Base-by-base conservation (phyloP, 331 rosid genomes). In the Stylosanthes scabra region DNA sequence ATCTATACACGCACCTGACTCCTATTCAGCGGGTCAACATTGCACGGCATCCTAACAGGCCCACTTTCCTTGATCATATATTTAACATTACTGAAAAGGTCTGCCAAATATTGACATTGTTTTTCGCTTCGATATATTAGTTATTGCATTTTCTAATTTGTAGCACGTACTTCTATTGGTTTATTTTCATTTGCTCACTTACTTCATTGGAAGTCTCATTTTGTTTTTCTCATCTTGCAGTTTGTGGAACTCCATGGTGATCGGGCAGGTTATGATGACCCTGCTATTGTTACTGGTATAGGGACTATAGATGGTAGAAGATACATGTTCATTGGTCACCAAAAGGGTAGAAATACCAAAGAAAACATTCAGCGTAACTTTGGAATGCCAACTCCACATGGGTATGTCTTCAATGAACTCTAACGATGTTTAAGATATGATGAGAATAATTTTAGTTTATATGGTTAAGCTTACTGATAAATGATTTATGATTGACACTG, bases 381-480 rank as follows among this genome's bases (percentile, higher is more conserved):
- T 72, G 99, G 97, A 70, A 94, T 94, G 99, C 97, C 99, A 65
- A 94, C 99, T 57, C 99, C 99, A 11, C 99, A 94, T 77, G 99
- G 99, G 99, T 90, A 89, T 63, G 92, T 66, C 57, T 58, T 28
- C 76, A 54, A 13, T 63, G 59, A 63, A 80, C 54, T 37, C 59
- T 46, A 28, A 46, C 72, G 64, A 25, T 77, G 45, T 63, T 54
- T 74, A 27, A 71, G 41, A 65, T 79, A 60, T 58, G 62, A 74
- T 74, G 12, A 7, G 42, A 59, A 61, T 41, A 42, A 6, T 29
- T 28, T 50, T 62, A 31, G 63, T 31, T 71, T 58, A n/a, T 54
- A 29, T 42, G 71, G 11, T 52, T 62, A 68, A 52, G 65, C 74
- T 74, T 46, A 42, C 60, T 59, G 70, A 51, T 59, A 28, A 29